Conservation (phyloP, 768 basidiomycete genomes). For the Leccinellum rugosiceps region DNA sequence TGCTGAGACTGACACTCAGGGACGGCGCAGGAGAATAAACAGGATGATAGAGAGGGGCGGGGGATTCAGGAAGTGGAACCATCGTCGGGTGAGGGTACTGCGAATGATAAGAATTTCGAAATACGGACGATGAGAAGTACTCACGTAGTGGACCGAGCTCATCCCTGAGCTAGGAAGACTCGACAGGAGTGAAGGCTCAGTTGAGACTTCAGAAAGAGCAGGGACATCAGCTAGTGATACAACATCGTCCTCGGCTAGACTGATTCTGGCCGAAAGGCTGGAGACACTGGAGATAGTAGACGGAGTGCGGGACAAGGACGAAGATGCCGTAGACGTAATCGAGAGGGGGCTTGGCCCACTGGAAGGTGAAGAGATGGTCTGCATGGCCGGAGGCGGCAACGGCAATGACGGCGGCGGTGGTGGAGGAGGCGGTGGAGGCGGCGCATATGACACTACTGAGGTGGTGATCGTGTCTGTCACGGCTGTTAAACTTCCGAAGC, state of each 20-base stretch:
- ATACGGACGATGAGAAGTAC: conserved; percentile 16
- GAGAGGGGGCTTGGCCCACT: conserved; percentile 30
- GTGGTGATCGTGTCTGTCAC: conserved; percentile 33
- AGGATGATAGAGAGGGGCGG: conserved; percentile 29
- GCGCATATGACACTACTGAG: conserved; percentile 14
- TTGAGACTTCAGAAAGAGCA: conserved; percentile 39
- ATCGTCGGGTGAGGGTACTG: conserved; percentile 34
- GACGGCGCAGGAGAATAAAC: conserved; percentile 40
- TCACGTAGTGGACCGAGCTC: conserved; percentile 33
- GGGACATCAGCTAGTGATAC: conserved; percentile 17
- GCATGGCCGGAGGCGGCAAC: conserved; percentile 14
- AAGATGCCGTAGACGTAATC: conserved; percentile 31
- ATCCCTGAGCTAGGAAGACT: conserved; percentile 31
- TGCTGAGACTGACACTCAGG: conserved; percentile 47
- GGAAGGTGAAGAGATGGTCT: conserved; percentile 30
- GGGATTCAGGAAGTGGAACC: conserved; percentile 23
- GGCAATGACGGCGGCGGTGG: not conserved
- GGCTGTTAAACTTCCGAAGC: conserved; percentile 32
- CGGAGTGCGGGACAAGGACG: conserved; percentile 36
- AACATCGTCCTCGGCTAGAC: conserved; percentile 32
- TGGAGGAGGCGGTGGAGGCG: not conserved
- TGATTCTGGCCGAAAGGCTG: conserved; percentile 40
- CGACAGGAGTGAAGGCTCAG: conserved; percentile 57
- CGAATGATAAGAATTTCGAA: conserved; percentile 1
- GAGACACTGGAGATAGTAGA: conserved; percentile 40